Evolutionary conservation across 78 protist genomes (phyloP).

Genomic region (Dictyostelium intermedium): DNA sequence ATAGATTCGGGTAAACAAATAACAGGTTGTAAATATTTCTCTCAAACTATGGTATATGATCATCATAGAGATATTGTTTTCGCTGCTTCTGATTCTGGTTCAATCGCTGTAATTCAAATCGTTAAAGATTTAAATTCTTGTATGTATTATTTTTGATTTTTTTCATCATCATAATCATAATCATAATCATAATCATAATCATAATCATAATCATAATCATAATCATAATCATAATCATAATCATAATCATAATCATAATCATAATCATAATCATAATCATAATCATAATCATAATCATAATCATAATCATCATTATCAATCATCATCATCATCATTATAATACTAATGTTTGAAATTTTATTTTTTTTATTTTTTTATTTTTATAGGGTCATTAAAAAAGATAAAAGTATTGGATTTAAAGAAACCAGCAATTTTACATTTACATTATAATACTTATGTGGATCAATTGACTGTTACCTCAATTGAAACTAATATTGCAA

Average conservation of each 20-base stretch:
- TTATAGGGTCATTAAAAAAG: constrained; percentile 17
- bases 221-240: no score
- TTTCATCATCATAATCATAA: no score
- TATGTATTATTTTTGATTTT: background rate
- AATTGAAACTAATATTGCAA: constrained; percentile 23
- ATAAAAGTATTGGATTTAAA: constrained; percentile 32
- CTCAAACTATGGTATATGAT: constrained; percentile 50
- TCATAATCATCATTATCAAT: no score
- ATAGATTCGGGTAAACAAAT: background rate
- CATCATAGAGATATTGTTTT: constrained; percentile 44
- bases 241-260: no score
- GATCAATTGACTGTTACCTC: constrained; percentile 42
- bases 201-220: no score
- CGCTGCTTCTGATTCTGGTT: constrained; percentile 29
- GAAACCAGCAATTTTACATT: constrained; percentile 22
- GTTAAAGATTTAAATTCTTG: constrained; percentile 3
- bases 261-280: no score
- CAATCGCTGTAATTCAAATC: constrained; percentile 16
- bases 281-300: no score
- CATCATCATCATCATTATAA: no score
- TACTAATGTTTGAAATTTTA: background rate
- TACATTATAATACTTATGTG: constrained; percentile 31
- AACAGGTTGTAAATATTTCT: background rate
- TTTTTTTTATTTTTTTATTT: background rate
- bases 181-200: no score